Evolutionary conservation across 2,329 filamentous ascomycete genomes (phyloP), one percentile per base, ranked within the genome.

Genomic region (Diaporthe ampelina): DNA sequence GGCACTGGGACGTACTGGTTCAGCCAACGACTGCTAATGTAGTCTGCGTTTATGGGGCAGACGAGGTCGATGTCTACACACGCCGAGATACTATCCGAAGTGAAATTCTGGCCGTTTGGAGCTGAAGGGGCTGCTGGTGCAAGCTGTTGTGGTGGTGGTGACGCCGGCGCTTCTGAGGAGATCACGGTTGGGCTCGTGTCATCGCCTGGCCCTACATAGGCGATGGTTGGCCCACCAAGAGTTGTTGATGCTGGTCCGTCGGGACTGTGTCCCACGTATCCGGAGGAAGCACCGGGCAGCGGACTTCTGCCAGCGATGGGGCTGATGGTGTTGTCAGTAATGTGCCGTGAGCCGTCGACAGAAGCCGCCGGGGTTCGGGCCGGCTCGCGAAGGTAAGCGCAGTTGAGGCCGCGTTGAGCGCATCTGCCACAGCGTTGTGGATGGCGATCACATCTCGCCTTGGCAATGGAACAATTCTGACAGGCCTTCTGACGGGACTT

Each of bases 1-100:
- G 85, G 83, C 0, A 85, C 73, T 0, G 87, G 86, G 7, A 88
- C 83, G 48, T 84, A 88, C 1, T 83, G 79, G 43, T 87, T 84
- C 35, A 89, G 78, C 87, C 87, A 89, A 15, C 87, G 86, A 54
- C 86, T 87, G 17, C 81, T 83, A 65, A 88, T 87, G 21, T 84
- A 83, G 32, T 87, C 84, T 0, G 82, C 83, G 61, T 87, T 83
- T 75, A 88, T 87, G 2, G 85, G 84, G 73, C 86, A 87, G 0
- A 83, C 73, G 9, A 89, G 81, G 17, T 84, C 80, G 2, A 83
- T 72, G 17, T 71, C 54, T 50, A 29, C n/a, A n/a, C 5, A 3
- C 21, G 32, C n/a, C 2, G n/a, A n/a, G 8, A 7, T 24, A 29
- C n/a, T n/a, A 17, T 32, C 40, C 24, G 54, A 1, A 52, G 9